Base-by-base conservation (phyloP, 2,329 filamentous ascomycete species). In the Dothiorella sarmentorum region DNA sequence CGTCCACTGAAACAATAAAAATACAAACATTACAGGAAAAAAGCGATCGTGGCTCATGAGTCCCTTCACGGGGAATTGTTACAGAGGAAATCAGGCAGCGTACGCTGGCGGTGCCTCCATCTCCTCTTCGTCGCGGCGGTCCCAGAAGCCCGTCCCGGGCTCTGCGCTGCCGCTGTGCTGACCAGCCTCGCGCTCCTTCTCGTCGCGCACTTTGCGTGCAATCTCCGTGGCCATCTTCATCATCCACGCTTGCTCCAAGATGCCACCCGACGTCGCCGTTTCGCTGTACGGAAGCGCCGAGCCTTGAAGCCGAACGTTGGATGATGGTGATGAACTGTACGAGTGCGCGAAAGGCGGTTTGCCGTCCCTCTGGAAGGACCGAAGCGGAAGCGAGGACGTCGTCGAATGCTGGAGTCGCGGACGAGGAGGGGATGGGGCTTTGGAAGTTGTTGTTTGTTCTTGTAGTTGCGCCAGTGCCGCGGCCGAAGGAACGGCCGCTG, bases 171-270 rank as follows among this genome's bases (percentile, higher is more conserved):
- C 37, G 9, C 43, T 24, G 4, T 27, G 35, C 5, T 57, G 42
- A 7, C 57, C 55, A 60, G 27, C 47, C 22, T 69, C 64, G 38
- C 68, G 67, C 6, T 71, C 75, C 75, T 96, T 94, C 75, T 96
- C 90, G 65, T 96, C 90, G 64, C 93, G 90, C 63, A 96, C 91
- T 58, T 90, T 88, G 52, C 86, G 81, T 33, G 91, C 91, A 66
- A 97, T 93, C 73, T 97, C 94, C 63, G 87, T 87, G 4, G 93
- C 92, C 84, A 99, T 94, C 78, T 96, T 94, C 77, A 88, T 85
- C 75, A 94, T 88, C 89, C 90, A 94, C 2, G 89, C 90, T 71
- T 91, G 87, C 70, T 91, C 88, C 24, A 90, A 77, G 49, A 91
- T 89, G 17, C 79, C 79, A 13, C 78, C 76, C 15, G 68, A 68